Base-by-base conservation (phyloP, 805 yeast species). In the Kluyveromyces lactis region DNA sequence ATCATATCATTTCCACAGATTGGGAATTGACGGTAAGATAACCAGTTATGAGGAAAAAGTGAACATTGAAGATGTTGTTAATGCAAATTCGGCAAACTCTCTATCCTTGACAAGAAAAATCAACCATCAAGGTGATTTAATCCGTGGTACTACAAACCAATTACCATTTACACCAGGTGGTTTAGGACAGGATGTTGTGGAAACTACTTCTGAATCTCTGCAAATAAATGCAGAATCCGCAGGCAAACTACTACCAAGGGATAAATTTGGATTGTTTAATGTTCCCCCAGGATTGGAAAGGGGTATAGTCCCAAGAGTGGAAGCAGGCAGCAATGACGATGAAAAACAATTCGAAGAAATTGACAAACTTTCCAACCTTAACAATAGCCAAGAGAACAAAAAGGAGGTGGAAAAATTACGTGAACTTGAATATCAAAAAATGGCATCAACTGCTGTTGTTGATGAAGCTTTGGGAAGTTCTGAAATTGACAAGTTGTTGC, bases 141-240 rank as follows among this genome's bases (percentile, higher is more conserved):
- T 86, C 2, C 66, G 70, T 34, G 97, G 97, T 0, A 68, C 77
- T 3, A 70, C 94, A 0, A 72, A 77, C 15, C 83, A 73, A 51
- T 62, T 90, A 52, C 98, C 98, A 0, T 92, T 92, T 55, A 79
- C 81, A 42, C 98, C 98, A 0, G 97, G 98, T 48, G 97, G 97
- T 2, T 48, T 75, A n/a, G 63, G 63, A 2, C 51, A 62, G 48
- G 50, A 43, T 28, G 39, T 53, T 4, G 55, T 47, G 9, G 50
- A 31, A 17, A 27, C 41, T 13, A 52, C 30, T 13, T 46, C 57
- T 3, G 47, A 50, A 4, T 44, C 51, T 9, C 41, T 41, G 3
- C 49, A 49, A 7, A 41, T 41, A 16, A 48, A 41, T 17, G 49
- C 43, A 4, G 44, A 39, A 2, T 56, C 69, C 30, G 29, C 46